phyloP scores from a whole-genome alignment of 2,329 filamentous ascomycete species.

The Xylariaceae sp. region DNA sequence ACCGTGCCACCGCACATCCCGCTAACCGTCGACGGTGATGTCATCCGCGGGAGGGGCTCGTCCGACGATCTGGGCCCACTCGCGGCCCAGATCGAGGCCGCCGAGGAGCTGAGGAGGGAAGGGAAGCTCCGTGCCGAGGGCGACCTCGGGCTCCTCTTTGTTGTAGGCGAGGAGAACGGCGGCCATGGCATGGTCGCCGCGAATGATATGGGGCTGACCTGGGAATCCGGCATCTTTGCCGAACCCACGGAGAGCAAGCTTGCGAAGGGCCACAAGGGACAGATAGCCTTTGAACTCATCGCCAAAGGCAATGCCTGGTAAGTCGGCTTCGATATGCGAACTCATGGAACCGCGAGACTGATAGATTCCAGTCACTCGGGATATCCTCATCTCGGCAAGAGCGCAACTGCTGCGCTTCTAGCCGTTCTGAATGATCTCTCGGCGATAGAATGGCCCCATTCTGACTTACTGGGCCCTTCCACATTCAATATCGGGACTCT shows the following conservation, averaged over 20 bases:
- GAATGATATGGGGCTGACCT: conserved; percentile 37
- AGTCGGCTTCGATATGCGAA: neutral
- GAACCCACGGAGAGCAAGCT: conserved; percentile 52
- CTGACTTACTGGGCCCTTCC: conserved; percentile 35
- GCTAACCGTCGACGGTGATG: conserved; percentile 36
- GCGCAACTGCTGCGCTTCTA: conserved; percentile 32
- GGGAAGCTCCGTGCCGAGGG: conserved; percentile 20
- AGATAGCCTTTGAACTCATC: conserved; percentile 31
- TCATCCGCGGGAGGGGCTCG: conserved; percentile 44
- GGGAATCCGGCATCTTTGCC: conserved; percentile 47
- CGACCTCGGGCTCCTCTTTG: conserved; percentile 31
- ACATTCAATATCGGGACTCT: conserved; percentile 38
- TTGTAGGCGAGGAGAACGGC: conserved; percentile 48
- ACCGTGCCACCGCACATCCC: conserved; percentile 48
- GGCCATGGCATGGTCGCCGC: conserved; percentile 51
- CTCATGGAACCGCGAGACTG: no score
- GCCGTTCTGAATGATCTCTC: conserved; percentile 32
- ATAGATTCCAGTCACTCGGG: conserved; percentile 34
- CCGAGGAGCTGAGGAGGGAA: conserved; percentile 31
- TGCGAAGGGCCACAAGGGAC: conserved; percentile 49
- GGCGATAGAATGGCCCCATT: conserved; percentile 30
- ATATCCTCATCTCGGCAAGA: conserved; percentile 34
- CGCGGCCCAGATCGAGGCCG: conserved; percentile 46
- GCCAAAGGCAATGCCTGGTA: conserved; percentile 27
- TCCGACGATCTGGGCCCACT: conserved; percentile 36